These are phyloP conservation scores for Monoraphidium neglectum DNA, from an alignment of 139 green algal genomes.

Conservation along the genomic window DNA sequence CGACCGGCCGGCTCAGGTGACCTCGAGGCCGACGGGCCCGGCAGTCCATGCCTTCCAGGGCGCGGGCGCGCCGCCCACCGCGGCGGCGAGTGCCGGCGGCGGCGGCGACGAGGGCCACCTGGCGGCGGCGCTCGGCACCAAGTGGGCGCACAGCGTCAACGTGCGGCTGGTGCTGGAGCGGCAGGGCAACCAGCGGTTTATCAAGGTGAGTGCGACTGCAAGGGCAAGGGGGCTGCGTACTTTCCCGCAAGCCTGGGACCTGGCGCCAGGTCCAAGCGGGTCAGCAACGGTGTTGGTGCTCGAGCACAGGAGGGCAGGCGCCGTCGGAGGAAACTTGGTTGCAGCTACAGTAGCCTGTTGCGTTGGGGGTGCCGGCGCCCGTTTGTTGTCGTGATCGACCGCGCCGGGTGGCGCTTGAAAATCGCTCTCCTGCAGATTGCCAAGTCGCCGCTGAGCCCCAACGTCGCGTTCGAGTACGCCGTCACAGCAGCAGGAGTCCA, in stretches of 20 bases:
- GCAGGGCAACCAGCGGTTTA: constrained; percentile 32
- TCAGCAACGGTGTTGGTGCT: not conserved
- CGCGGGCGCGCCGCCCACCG: too few relatives aligned
- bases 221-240: not conserved
- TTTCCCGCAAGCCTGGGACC: not conserved
- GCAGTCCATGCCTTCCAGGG: not conserved
- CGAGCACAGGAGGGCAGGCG: not conserved
- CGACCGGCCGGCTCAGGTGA: constrained; percentile 26
- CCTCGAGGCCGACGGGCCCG: constrained; percentile 2
- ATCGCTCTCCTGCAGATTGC: not conserved
- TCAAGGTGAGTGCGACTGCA: constrained; percentile 11
- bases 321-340: not conserved
- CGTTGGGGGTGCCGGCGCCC: not conserved
- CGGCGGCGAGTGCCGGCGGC: constrained; percentile 10
- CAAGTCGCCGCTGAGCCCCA: constrained; percentile 24
- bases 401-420: not conserved
- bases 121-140: constrained; percentile 84
- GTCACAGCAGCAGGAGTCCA: constrained; percentile 5
- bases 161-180: constrained; percentile 81
- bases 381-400: not conserved
- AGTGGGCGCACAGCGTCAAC: constrained; percentile 95
- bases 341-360: not conserved
- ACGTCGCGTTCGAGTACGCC: constrained; percentile 5
- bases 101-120: constrained; percentile 31
- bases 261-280: not conserved